A percentile compares a stretch with the other conserved stretches of the same genome.
Evolutionary conservation across 2,329 filamentous ascomycete genomes (phyloP).

Genomic region (Trichoderma guizhouense): DNA sequence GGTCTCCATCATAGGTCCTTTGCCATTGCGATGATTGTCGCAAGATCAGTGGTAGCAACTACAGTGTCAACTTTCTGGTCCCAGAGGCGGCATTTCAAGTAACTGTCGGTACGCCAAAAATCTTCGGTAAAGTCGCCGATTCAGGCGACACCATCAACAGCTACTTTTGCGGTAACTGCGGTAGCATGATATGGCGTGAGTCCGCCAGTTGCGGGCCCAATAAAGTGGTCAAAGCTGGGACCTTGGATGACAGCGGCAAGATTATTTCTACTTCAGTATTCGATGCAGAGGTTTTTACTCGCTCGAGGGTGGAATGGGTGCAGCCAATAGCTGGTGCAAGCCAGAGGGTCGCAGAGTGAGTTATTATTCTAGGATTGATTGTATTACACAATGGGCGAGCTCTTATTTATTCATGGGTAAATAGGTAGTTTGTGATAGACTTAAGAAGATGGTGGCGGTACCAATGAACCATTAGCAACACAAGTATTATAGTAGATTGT

Average conservation of each 20-base stretch:
- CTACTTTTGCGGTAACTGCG: neutral
- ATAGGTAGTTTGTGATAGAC: neutral
- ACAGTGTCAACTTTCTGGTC: neutral
- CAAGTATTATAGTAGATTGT: neutral
- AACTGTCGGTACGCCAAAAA: neutral
- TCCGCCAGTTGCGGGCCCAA: neutral
- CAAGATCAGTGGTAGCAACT: slow-evolving; percentile 1
- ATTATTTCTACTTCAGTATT: neutral
- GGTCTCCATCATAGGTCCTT: neutral
- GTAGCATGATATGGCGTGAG: neutral
- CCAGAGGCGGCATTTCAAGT: neutral
- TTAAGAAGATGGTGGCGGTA: neutral
- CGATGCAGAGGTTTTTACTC: neutral
- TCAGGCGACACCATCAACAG: neutral
- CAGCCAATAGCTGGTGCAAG: neutral
- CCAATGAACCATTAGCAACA: neutral
- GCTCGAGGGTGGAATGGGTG: neutral
- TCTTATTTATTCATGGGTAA: neutral
- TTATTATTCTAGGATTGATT: neutral
- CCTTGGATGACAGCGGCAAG: neutral
- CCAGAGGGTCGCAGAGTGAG: neutral
- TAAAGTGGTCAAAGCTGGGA: neutral
- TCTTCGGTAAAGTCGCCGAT: neutral
- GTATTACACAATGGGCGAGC: neutral
- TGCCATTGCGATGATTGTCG: slow-evolving; percentile 4